Evolutionary conservation across 2,329 filamentous ascomycete genomes (phyloP), one percentile per base, ranked within the genome.

Genomic region (Colletotrichum simmondsii): DNA sequence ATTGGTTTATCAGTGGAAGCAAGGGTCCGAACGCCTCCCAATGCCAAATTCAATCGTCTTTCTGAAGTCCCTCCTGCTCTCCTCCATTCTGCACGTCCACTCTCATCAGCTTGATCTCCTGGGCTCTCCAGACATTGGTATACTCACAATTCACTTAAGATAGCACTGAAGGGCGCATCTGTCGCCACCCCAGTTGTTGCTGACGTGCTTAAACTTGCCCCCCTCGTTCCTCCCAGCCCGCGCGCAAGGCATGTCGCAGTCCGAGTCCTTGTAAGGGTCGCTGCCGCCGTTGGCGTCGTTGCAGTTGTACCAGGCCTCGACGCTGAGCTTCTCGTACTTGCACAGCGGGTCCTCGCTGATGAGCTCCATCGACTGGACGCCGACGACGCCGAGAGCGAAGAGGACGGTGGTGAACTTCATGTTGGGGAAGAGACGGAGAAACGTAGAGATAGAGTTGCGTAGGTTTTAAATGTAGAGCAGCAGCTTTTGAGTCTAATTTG

Each of bases 71-170:
- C 42, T n/a, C 7, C 8, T 46, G 42, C 16, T n/a, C 42, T 8
- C 30, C 30, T 49, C 42, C 19, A 19, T 49, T 19, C 19, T 49
- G 42, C 19, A 11, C 42, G 42, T 3, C 8, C 19, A 49, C 6
- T 49, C 8, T 19, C 42, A 3, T 22, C 19, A 49, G 8, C 8
- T n/a, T 49, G 8, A 49, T 49, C 42, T 4, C 8, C 7, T 7
- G 4, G 4, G 6, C 5, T n/a, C 16, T 19, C 42, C 6, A 46
- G 16, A 8, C 3, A n/a, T 49, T 7, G 0, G 2, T 19, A 1
- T n/a, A 11, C 42, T 22, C 19, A 8, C 42, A 4, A 3, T 22
- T 11, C 8, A 49, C 3, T 49, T 22, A 1, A 22, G 19, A 49
- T 22, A 22, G 8, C 42, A 22, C 42, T 49, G 19, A 19, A 49